Evolutionary conservation across 352 stramenopile genomes (phyloP).

Genomic region (Phytophthora sansomeana): DNA sequence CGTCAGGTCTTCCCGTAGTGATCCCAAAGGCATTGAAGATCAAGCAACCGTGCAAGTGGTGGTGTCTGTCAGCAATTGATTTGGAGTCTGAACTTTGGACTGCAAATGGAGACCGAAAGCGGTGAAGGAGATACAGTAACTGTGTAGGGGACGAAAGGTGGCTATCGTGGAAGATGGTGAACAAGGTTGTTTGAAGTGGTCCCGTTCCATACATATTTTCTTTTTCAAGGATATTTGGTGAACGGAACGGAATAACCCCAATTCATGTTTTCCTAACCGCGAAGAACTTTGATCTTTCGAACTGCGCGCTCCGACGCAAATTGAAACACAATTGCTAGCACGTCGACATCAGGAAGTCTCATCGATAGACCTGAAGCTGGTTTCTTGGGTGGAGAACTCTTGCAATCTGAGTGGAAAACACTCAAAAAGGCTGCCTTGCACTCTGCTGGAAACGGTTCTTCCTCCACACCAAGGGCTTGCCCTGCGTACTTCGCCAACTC

Average conservation of each 20-base stretch:
- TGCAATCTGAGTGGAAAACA: background rate
- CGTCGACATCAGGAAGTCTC: background rate
- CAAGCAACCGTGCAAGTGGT: background rate
- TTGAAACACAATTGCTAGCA: background rate
- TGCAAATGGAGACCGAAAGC: no score
- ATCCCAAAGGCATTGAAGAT: background rate
- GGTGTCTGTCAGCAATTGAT: background rate
- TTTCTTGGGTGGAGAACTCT: background rate
- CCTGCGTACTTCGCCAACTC: no score
- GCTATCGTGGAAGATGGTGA: background rate
- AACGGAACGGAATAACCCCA: no score
- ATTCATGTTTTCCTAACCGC: background rate
- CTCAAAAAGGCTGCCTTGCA: slow-evolving; percentile 3
- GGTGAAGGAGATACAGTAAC: background rate
- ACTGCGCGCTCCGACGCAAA: background rate
- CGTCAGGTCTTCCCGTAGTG: background rate
- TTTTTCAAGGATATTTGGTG: background rate
- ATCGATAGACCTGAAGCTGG: background rate
- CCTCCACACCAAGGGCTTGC: background rate
- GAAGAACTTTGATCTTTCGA: background rate
- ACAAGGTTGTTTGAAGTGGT: background rate
- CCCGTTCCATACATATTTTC: background rate
- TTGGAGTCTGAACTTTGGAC: no score
- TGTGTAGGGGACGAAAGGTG: background rate
- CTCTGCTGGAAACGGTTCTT: background rate